Base-by-base conservation (phyloP, 345 rosid species). In the Brassica rapa region DNA sequence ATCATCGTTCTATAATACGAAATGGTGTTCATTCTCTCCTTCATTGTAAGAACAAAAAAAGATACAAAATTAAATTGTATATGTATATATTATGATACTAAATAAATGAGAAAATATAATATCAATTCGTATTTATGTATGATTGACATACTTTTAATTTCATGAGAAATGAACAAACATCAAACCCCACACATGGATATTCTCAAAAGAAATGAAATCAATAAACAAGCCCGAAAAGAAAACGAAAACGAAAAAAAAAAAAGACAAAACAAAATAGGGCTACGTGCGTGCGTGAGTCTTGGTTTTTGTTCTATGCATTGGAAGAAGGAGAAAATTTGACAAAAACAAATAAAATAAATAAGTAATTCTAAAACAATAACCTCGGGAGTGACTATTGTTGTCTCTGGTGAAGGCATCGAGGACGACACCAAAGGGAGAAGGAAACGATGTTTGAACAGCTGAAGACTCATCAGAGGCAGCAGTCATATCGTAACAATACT, bases 361-460 rank as follows among this genome's bases (percentile, higher is more conserved):
- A 8, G 55, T 11, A 43, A 15, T 5, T 57, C 21, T 0, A 16
- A 49, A 62, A 63, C 62, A 39, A 60, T 1, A 46, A 89, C 92
- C 96, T 86, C 88, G 96, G 85, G 87, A 90, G 84, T 85, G 82
- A 46, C 74, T 87, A 77, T 85, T 85, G 85, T 83, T 88, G 79
- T 77, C 78, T 81, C 76, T 78, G 60, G 84, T 80, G 89, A 87
- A 87, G 62, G 87, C 86, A 83, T 91, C 92, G 76, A 86, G 89
- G 39, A 78, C 84, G 12, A 84, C 83, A 74, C 88, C 90, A 66
- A 84, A 89, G 66, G 89, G 71, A 19, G 89, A 76, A 63, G 88
- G 80, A 24, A 85, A 82, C 51, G 77, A 81, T 46, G 84, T 82
- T 70, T 83, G 82, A 39, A 69, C 71, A 29, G 91, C 79, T 16